Evolutionary conservation across 139 green algal genomes (phyloP).

Genomic region (Haematococcus sp.): DNA sequence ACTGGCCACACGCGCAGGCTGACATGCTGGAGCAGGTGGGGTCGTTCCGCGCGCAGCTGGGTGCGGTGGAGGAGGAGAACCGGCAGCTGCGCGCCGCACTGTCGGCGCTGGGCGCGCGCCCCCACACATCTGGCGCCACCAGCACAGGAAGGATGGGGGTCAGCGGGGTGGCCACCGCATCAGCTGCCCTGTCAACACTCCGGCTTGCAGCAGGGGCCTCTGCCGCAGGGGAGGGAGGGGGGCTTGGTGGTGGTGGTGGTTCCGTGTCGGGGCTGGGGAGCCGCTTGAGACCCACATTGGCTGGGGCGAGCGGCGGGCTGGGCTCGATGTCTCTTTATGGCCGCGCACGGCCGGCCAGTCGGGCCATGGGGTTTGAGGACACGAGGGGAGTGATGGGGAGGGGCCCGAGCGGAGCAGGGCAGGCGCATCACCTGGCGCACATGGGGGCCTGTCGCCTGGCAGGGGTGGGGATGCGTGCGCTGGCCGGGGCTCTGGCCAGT

Average conservation of each 20-base stretch:
- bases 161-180: too few species aligned
- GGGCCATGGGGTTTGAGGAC: background rate
- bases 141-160: too few species aligned
- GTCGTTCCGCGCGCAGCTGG: slow-evolving; percentile 1
- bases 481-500: too few species aligned
- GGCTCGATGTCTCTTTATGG: background rate
- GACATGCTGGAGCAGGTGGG: slow-evolving; percentile 2
- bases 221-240: background rate
- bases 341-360: background rate
- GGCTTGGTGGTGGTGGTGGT: background rate
- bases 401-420: background rate
- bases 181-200: background rate
- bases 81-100: background rate
- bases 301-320: background rate
- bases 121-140: too few species aligned
- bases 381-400: background rate
- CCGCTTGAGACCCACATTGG: background rate
- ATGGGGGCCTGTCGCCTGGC: too few species aligned
- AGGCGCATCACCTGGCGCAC: too few species aligned
- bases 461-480: too few species aligned
- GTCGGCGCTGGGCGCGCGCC: background rate
- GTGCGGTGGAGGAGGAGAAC: slow-evolving; percentile 3
- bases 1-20: background rate
- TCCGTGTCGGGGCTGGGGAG: background rate
- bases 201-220: background rate